Evolutionary conservation across 129 eudicot species (phyloP).

Genomic region (Saussurea involucrata): DNA sequence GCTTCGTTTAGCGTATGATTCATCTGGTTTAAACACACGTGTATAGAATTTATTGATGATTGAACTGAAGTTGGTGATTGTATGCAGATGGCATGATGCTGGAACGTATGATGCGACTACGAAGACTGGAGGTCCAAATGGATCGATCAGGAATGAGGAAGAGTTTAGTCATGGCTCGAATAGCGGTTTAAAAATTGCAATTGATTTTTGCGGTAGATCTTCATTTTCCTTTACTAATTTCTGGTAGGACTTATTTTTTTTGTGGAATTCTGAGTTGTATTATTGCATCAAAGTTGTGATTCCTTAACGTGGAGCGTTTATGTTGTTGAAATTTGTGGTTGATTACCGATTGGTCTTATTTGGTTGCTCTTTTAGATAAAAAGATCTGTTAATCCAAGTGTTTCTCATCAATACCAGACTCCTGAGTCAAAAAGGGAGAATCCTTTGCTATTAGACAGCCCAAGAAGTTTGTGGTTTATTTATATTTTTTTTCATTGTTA

Average conservation of each 20-base stretch:
- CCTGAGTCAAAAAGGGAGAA: neutral
- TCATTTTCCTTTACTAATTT: neutral
- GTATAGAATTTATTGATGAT: neutral
- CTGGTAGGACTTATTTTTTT: neutral
- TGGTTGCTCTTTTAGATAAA: neutral
- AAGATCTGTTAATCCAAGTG: neutral
- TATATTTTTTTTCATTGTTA: neutral
- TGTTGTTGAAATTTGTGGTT: neutral
- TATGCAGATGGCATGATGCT: constrained; percentile 73
- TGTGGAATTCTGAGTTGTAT: neutral
- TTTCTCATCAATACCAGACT: neutral
- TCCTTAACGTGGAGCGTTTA: neutral
- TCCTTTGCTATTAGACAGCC: neutral
- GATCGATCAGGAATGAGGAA: constrained; percentile 61
- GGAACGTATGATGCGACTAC: constrained; percentile 60
- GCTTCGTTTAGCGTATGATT: constrained; percentile 73
- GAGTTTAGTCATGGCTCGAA: constrained; percentile 58
- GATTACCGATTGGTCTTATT: neutral
- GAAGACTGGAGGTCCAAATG: constrained; percentile 75
- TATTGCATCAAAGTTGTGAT: neutral
- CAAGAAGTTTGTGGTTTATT: neutral
- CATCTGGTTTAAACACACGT: constrained; percentile 5
- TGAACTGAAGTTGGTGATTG: neutral
- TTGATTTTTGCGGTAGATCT: constrained; percentile 54
- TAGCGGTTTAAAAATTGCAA: constrained; percentile 60